These are phyloP conservation scores for Rhodotorula paludigena DNA, from an alignment of 768 basidiomycete species.

Conservation along the genomic window DNA sequence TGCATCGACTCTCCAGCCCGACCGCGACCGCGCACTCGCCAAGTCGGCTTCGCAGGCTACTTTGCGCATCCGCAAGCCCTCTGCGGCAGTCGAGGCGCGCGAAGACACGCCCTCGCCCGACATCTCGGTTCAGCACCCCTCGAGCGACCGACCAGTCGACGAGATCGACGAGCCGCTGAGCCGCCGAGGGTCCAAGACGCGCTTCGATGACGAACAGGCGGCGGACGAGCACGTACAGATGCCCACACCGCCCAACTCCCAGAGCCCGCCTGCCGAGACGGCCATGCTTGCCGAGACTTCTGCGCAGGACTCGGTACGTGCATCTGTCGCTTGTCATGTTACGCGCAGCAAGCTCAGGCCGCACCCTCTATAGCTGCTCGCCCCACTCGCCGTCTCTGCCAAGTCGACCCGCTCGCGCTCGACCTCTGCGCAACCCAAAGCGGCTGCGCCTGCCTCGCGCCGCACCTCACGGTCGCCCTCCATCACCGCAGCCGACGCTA, in stretches of 20 bases:
- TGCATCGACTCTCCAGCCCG: neutral
- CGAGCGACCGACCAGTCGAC: neutral
- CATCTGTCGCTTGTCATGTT: too few species aligned
- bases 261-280: neutral
- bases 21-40: neutral
- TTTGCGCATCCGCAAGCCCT: neutral
- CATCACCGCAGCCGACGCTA: neutral
- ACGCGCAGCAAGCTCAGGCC: too few species aligned
- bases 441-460: neutral
- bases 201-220: neutral
- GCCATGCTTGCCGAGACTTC: neutral
- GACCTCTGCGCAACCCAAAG: neutral
- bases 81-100: neutral
- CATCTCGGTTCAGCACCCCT: neutral
- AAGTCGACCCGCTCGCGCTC: neutral
- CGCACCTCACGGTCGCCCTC: neutral
- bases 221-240: neutral
- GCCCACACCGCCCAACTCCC: conserved; percentile 6
- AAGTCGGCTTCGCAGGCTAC: neutral
- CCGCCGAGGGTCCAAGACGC: neutral
- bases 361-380: neutral
- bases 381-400: neutral
- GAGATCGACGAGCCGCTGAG: neutral
- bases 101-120: neutral
- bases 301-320: neutral